Conservation (phyloP, 2,329 filamentous ascomycete genomes). For the Aspergillus brasiliensis region DNA sequence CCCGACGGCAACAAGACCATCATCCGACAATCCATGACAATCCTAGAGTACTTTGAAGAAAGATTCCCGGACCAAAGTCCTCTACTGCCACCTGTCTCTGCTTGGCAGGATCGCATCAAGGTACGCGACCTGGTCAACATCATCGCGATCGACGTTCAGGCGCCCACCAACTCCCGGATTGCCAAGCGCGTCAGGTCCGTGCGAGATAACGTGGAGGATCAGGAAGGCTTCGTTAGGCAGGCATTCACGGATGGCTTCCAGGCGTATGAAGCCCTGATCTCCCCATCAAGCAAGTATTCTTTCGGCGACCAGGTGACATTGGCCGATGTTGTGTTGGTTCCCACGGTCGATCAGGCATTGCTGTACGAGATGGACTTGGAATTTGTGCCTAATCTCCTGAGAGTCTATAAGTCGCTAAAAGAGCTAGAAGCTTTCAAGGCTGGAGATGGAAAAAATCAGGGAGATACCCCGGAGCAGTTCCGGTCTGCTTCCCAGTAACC, state of each 20-base stretch:
- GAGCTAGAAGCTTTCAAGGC: not conserved
- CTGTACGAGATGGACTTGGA: not conserved
- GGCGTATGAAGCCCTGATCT: not conserved
- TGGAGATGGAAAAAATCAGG: not conserved
- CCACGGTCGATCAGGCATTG: conserved; percentile 1
- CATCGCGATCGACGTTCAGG: conserved; percentile 5
- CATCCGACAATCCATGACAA: not conserved
- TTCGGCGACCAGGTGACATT: not conserved
- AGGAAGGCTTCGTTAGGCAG: not conserved
- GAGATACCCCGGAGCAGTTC: conserved; percentile 5
- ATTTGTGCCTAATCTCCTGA: not conserved
- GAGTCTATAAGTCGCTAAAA: not conserved
- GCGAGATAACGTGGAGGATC: not conserved
- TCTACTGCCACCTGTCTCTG: not conserved
- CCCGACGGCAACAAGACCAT: not conserved
- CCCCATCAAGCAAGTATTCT: not conserved
- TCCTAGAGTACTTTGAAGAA: conserved; percentile 5
- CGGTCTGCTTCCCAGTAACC: not conserved
- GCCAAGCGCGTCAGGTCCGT: not conserved
- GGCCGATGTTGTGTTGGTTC: conserved; percentile 1
- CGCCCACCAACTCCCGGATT: not conserved
- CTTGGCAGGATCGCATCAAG: not conserved
- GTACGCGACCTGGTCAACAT: conserved; percentile 5
- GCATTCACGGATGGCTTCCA: not conserved
- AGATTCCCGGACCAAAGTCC: not conserved